Evolutionary conservation across 805 yeast genomes (phyloP), one percentile per base, ranked within the genome.

Genomic region (Lipomyces chichibuensis): DNA sequence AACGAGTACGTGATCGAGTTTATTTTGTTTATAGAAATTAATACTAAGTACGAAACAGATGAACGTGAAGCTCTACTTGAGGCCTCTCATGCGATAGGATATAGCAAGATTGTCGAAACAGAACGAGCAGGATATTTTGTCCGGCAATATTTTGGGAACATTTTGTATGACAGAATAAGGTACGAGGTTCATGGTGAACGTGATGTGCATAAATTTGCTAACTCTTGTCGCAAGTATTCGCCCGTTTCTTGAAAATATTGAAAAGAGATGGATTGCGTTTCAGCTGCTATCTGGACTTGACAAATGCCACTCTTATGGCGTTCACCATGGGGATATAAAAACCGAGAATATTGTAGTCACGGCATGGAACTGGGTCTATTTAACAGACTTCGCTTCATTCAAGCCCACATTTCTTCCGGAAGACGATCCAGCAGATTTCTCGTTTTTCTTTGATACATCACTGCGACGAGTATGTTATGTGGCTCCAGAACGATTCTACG

Each of bases 371-470:
- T 93, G 97, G 97, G 80, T 88, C 0, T 80, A 88, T 69, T 76
- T 95, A 13, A 81, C 91, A 1, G 99, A 95, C 77, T 94, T 94
- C 79, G 89, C 97, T 1, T 82, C 86, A 0, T 85, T 88, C 75
- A 95, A 95, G 77, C 99, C 99, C 0, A 86, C 86, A 0, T 87
- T 83, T 72, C 78, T 95, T 39, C 98, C 98, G 0, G 97, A 91
- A 70, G 95, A 92, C 72, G 94, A 95, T 74, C 98, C 98, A 0
- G 90, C 93, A 13, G 94, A 90, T 69, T 95, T 90, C 73, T 87
- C 95, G 0, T 95, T 94, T 75, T 95, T 88, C 77, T 95, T 93
- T 75, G 98, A 95, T 78, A 91, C 94, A 2, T 90, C 96, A 1
- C 91, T 87, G 75, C 82, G 98, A 70, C 83, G 97, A 73, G 84